A percentile compares a stretch with the other conserved stretches of the same genome.
phyloP scores from a whole-genome alignment of 108 stramenopile genomes.

The Poteriospumella lacustris region DNA sequence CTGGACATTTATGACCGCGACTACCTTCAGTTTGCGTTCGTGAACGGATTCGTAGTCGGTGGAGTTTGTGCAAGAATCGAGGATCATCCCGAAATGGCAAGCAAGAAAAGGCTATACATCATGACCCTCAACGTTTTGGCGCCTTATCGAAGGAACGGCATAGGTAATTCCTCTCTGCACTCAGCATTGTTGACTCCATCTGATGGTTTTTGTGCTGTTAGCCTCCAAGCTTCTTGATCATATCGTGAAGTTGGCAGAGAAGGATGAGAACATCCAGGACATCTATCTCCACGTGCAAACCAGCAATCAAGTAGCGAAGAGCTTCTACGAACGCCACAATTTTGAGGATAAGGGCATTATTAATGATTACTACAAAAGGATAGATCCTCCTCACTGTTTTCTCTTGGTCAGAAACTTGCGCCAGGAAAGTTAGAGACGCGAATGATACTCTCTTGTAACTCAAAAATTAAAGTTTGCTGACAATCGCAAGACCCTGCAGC shows the following conservation, averaged over 20 bases:
- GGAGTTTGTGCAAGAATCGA: constrained; percentile 73
- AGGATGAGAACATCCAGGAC: constrained; percentile 48
- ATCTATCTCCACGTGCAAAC: constrained; percentile 90
- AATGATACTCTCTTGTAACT: no score
- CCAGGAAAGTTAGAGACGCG: no score
- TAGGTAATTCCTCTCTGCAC: constrained; percentile 55
- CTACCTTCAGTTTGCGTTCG: constrained; percentile 75
- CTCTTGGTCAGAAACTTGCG: constrained; percentile 66
- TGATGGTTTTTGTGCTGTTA: constrained; percentile 4
- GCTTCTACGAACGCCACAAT: constrained; percentile 79
- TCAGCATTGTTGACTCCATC: neutral
- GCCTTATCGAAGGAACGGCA: constrained; percentile 74
- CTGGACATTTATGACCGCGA: constrained; percentile 52
- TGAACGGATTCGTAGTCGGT: constrained; percentile 75
- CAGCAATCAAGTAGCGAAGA: constrained; percentile 79
- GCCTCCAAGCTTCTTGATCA: constrained; percentile 67
- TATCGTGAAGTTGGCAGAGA: constrained; percentile 55
- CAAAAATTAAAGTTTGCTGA: no score
- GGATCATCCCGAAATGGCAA: constrained; percentile 32
- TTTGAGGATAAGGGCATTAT: constrained; percentile 81
- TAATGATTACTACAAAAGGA: constrained; percentile 88
- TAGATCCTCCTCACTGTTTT: constrained; percentile 92
- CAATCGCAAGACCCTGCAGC: constrained; percentile 33
- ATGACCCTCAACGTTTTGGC: constrained; percentile 94
- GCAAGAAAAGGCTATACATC: constrained; percentile 66